These are phyloP conservation scores for Lodderomyces beijingensis DNA, from an alignment of 1,139 yeast genomes.

Conservation along the genomic window DNA sequence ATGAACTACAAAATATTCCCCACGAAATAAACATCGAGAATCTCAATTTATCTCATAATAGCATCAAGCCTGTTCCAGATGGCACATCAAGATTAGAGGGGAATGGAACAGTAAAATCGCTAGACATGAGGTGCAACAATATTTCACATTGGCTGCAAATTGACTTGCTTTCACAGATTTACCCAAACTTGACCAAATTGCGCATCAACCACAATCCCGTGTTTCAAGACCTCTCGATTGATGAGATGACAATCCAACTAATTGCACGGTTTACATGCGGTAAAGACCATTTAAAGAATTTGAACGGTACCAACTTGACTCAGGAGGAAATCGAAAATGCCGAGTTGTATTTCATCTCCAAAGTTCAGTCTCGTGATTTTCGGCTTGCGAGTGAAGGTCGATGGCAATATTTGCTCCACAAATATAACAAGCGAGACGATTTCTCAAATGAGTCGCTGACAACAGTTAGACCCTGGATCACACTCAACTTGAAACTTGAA, in stretches of 20 bases:
- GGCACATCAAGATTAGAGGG: slow-evolving; percentile 2
- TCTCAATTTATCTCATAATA: slow-evolving; percentile 26
- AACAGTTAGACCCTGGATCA: slow-evolving; percentile 8
- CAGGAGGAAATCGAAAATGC: slow-evolving; percentile 53
- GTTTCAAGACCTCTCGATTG: slow-evolving; percentile 26
- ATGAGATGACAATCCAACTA: slow-evolving; percentile 35
- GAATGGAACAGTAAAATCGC: slow-evolving; percentile 3
- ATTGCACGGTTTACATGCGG: slow-evolving; percentile 47
- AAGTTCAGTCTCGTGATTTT: slow-evolving; percentile 34
- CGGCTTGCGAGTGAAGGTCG: slow-evolving; percentile 16
- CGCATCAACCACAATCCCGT: slow-evolving; percentile 54
- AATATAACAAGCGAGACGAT: slow-evolving; percentile 18
- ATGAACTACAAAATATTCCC: slow-evolving; percentile 33
- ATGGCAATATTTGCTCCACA: slow-evolving; percentile 25
- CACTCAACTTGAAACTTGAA: slow-evolving; percentile 1
- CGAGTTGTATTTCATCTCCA: slow-evolving; percentile 62
- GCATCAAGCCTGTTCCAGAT: slow-evolving; percentile 13
- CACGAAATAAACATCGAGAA: slow-evolving; percentile 6
- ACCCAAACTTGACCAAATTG: slow-evolving; percentile 41
- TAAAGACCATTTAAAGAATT: slow-evolving; percentile 19
- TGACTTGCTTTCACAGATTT: slow-evolving; percentile 28
- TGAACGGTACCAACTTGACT: slow-evolving; percentile 56
- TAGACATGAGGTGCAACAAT: slow-evolving; percentile 49
- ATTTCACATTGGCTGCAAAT: slow-evolving; percentile 46
- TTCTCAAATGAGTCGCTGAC: slow-evolving; percentile 1